Conservation (phyloP, 176 grass and related monocot genomes). For the Triticum timopheevii region DNA sequence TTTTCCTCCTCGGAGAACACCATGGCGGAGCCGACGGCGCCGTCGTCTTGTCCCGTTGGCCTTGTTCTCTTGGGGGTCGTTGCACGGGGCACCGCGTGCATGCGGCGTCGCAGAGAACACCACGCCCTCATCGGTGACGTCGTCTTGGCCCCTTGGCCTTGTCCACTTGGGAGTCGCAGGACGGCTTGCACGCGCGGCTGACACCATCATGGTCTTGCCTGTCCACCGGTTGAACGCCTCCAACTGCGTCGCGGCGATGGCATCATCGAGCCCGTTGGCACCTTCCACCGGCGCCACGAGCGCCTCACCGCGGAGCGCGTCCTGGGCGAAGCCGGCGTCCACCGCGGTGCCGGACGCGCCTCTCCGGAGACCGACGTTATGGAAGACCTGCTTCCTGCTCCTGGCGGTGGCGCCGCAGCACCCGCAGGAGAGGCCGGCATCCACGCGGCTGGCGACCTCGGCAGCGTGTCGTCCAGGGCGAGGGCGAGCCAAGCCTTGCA, state of each 20-base stretch:
- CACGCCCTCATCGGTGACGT: not conserved
- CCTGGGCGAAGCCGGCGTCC: slow-evolving; percentile 43
- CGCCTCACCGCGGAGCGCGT: slow-evolving; percentile 37
- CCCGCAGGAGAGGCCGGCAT: too few relatives aligned
- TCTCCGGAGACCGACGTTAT: slow-evolving; percentile 32
- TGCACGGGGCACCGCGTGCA: too few relatives aligned
- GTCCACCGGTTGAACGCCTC: slow-evolving; percentile 50
- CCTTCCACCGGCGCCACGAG: slow-evolving; percentile 41
- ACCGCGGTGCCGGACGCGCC: slow-evolving; percentile 21
- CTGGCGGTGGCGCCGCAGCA: too few relatives aligned
- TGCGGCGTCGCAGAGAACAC: too few relatives aligned
- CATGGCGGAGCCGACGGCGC: not conserved
- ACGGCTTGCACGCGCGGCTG: not conserved
- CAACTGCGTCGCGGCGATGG: slow-evolving; percentile 61
- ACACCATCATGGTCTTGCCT: not conserved
- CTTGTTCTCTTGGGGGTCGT: too few relatives aligned
- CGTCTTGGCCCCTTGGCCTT: not conserved
- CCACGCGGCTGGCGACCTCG: too few relatives aligned
- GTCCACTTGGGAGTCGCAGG: not conserved
- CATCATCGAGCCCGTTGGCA: slow-evolving; percentile 49
- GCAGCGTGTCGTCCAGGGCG: too few relatives aligned
- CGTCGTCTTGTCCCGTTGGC: too few relatives aligned
- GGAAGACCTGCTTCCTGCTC: too few relatives aligned
- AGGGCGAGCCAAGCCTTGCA: too few relatives aligned
- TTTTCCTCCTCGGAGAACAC: not conserved